Evolutionary conservation across 2,329 filamentous ascomycete genomes (phyloP), one percentile per base, ranked within the genome.

Genomic region (Cercospora sp.): DNA sequence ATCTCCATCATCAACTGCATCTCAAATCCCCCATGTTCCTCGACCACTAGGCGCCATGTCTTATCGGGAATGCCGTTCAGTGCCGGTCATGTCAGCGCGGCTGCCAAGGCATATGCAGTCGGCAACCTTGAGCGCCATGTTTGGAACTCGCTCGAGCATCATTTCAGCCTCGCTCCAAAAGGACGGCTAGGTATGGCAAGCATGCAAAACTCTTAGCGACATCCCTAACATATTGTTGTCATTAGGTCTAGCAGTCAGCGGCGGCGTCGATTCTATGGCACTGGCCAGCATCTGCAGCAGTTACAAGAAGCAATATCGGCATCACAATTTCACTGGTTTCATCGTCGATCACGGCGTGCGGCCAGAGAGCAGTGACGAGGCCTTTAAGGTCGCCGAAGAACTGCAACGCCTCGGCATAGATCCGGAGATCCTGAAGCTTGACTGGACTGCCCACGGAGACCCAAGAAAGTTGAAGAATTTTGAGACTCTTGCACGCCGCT

Each of bases 261-360:
- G 95, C 26, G 95, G 95, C 7, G 91, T 95, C 45, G 95, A 99
- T 79, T 98, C 94, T n/a, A 99, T 98, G 94, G 94, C 94, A 30
- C 83, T 99, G 68, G 93, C 93, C 65, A 89, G 84, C 68, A 85
- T 98, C 39, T 92, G 91, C 77, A 85, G 83, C 60, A 79, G 82
- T 57, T 72, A 73, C 58, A 42, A 42, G 72, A 69, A 59, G 64
- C 63, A 55, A 63, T 3, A 61, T 6, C 67, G 61, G n/a, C 18
- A 78, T 33, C 59, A 73, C 66, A 57, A 77, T 13, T 80, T 86
- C 20, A 83, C 82, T 55, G 87, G 83, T 0, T 87, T 89, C 72
- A 85, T 90, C 39, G 85, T 90, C 12, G 87, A 90, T 72, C 88
- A 90, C 74, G 81, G 82, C 68, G 81, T 84, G n/a, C 82, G 88